Evolutionary conservation across 257 asterid species (phyloP), one percentile per base, ranked within the genome.

Genomic region (Dorcoceras hygrometricum): DNA sequence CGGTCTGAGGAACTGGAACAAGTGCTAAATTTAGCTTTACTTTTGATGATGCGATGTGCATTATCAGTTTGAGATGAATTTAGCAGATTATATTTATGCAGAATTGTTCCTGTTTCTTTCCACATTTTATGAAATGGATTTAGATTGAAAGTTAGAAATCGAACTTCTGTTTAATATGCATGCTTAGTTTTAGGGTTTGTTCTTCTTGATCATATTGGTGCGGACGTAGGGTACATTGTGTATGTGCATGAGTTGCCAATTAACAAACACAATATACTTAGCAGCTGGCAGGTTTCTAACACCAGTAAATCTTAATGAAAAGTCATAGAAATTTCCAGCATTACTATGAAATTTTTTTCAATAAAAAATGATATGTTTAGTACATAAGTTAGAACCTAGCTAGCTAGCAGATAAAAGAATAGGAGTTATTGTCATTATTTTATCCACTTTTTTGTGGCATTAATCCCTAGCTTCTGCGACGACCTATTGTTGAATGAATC

Each of bases 71-170:
- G 72, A 74, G 90, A 87, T 80, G 75, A 81, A 87, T 78, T 87
- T 87, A 87, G 90, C 84, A 80, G 76, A 61, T 66, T 53, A 62
- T 58, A 23, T 23, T 8, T n/a, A 20, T 65, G 70, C 68, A 63
- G 61, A 55, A 65, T 64, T 80, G 87, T 86, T 82, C 90, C 90
- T 80, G 87, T 84, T 87, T 79, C 88, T 78, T 87, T 79, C 88
- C 77, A 66, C 69, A 66, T 70, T 66, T 57, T 53, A 62, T 63
- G 54, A 59, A 46, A 46, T 68, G 39, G 63, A 31, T 22, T 31
- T 60, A 25, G 59, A 32, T 76, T 57, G 23, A 11, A 54, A 39
- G 23, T 69, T 56, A 14, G 70, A 36, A 67, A 56, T 66, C 50
- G 25, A n/a, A n/a, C n/a, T n/a, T 28, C 43, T 22, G 12, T 62